These are phyloP conservation scores for Cylindrotheca closterium DNA, from an alignment of 108 stramenopile genomes.

Conservation along the genomic window DNA sequence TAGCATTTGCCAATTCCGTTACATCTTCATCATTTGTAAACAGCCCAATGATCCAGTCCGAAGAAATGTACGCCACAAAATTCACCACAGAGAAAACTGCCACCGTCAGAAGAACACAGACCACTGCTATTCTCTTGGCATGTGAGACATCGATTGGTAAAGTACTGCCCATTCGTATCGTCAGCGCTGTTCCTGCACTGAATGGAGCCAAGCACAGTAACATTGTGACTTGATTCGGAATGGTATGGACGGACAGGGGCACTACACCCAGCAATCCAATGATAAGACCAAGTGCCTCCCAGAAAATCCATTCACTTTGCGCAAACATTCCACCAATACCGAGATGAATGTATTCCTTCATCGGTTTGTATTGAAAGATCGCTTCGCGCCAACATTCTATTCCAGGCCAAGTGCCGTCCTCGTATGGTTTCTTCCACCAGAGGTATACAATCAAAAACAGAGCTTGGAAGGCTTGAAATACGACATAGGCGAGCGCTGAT, in stretches of 20 bases:
- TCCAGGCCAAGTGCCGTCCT: conserved; percentile 37
- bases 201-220: conserved; percentile 24
- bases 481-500: conserved; percentile 30
- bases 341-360: conserved; percentile 27
- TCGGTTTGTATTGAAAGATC: conserved; percentile 5
- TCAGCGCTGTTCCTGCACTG: conserved; percentile 15
- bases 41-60: conserved; percentile 16
- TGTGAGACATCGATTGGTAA: conserved; percentile 15
- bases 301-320: conserved; percentile 38
- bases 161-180: conserved; percentile 22
- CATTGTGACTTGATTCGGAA: conserved; percentile 33
- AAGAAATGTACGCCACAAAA: conserved; percentile 13
- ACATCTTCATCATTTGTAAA: conserved; percentile 27
- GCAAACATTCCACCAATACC: conserved; percentile 36
- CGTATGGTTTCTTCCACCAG: conserved; percentile 13
- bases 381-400: conserved; percentile 17
- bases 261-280: conserved; percentile 40
- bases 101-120: background rate
- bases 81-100: conserved; percentile 6
- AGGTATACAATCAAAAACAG: conserved; percentile 25
- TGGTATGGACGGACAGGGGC: conserved; percentile 38
- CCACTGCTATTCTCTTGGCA: conserved; percentile 21
- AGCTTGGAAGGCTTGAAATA: conserved; percentile 22
- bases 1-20: conserved; percentile 5
- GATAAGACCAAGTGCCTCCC: conserved; percentile 41